These are phyloP conservation scores for Mikania micrantha DNA, from an alignment of 129 eudicot genomes.

Conservation along the genomic window DNA sequence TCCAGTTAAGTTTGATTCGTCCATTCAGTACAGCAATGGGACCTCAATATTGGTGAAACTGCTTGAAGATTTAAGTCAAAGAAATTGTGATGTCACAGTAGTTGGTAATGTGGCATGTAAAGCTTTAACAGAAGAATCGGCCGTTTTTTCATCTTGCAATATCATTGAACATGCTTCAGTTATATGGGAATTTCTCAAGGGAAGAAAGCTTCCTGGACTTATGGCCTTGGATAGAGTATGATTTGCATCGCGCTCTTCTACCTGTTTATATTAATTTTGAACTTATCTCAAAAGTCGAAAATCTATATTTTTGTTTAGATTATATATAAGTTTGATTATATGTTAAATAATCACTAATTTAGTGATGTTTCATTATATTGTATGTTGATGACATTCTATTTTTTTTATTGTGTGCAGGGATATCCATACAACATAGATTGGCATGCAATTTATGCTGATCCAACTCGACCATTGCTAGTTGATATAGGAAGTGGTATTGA, in stretches of 20 bases:
- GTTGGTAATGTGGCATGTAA: slow-evolving; percentile 58
- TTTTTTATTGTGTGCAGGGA: slow-evolving; percentile 52
- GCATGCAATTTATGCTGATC: slow-evolving; percentile 52
- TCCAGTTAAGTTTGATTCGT: slow-evolving; percentile 50
- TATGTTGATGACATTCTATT: neutral
- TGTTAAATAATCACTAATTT: neutral
- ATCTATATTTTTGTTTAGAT: neutral
- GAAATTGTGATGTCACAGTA: slow-evolving; percentile 42
- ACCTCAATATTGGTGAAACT: slow-evolving; percentile 44
- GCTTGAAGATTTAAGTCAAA: slow-evolving; percentile 43
- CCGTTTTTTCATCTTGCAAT: slow-evolving; percentile 23
- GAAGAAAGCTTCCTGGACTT: slow-evolving; percentile 86
- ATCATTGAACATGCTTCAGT: slow-evolving; percentile 59
- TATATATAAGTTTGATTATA: neutral
- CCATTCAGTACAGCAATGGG: slow-evolving; percentile 38
- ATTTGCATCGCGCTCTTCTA: slow-evolving; percentile 12
- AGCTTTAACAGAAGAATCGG: slow-evolving; percentile 27
- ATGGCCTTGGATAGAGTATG: slow-evolving; percentile 84
- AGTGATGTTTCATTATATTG: neutral
- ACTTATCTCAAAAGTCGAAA: neutral
- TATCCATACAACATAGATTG: slow-evolving; percentile 68
- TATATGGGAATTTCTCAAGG: slow-evolving; percentile 79
- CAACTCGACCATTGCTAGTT: slow-evolving; percentile 63
- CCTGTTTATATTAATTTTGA: neutral
- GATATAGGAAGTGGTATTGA: slow-evolving; percentile 86